Evolutionary conservation across 2,329 filamentous ascomycete species (phyloP).

Genomic region (Rhexocercosporidium sp.): DNA sequence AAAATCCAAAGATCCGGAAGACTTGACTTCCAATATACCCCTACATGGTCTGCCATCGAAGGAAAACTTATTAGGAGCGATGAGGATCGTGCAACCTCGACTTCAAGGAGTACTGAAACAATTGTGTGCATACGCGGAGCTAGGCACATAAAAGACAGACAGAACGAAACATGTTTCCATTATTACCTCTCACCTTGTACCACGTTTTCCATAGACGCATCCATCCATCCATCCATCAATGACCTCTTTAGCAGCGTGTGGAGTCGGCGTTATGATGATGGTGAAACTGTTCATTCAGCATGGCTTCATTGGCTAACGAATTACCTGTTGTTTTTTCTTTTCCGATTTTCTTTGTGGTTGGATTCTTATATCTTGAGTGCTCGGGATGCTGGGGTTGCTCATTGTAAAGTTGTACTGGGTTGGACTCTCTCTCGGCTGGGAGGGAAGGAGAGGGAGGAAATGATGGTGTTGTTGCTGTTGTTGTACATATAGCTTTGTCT

Average conservation of each 20-base stretch:
- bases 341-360: conserved; percentile 22
- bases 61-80: conserved; percentile 69
- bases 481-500: conserved; percentile 35
- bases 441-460: conserved; percentile 16
- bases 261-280: conserved; percentile 37
- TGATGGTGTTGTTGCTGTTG: conserved; percentile 23
- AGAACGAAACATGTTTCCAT: conserved; percentile 24
- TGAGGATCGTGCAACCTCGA: conserved; percentile 67
- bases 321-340: not conserved
- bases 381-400: conserved; percentile 20
- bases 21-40: conserved; percentile 57
- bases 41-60: conserved; percentile 67
- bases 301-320: conserved; percentile 25
- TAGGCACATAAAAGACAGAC: conserved; percentile 47
- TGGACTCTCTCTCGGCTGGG: conserved; percentile 21
- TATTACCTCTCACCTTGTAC: conserved; percentile 34
- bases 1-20: conserved; percentile 65
- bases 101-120: conserved; percentile 72
- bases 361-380: conserved; percentile 3
- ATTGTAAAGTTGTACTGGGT: conserved; percentile 35
- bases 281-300: conserved; percentile 27
- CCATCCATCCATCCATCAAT: too few species aligned
- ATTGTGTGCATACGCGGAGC: conserved; percentile 65
- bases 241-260: conserved; percentile 35
- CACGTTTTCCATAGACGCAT: conserved; percentile 41